Evolutionary conservation across 345 rosid species (phyloP).

Genomic region (Salix suchowensis): DNA sequence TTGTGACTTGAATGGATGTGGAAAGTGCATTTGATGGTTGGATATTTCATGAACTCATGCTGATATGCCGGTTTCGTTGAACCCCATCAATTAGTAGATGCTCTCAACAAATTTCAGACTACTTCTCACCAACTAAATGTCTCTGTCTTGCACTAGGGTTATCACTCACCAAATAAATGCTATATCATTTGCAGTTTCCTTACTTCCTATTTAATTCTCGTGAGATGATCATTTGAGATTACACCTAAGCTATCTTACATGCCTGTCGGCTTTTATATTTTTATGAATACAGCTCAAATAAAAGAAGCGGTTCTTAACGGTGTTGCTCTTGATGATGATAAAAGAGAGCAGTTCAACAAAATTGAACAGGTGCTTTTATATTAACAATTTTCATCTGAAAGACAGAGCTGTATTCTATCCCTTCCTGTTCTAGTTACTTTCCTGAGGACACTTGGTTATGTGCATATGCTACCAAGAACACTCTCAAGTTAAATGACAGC

Average conservation of each 20-base stretch:
- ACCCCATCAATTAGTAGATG: not conserved
- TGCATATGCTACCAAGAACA: not conserved
- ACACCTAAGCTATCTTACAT: slow-evolving; percentile 8
- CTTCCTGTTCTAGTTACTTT: not conserved
- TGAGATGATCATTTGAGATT: not conserved
- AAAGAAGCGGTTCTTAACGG: slow-evolving; percentile 89
- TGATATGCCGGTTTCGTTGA: not conserved
- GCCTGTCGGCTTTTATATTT: slow-evolving; percentile 13
- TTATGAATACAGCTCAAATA: slow-evolving; percentile 48
- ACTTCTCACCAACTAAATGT: not conserved
- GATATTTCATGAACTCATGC: not conserved
- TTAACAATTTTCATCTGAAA: not conserved
- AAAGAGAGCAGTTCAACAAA: slow-evolving; percentile 78
- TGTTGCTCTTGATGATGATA: slow-evolving; percentile 81
- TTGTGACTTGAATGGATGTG: not conserved
- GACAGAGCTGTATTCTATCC: not conserved
- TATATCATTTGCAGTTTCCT: not conserved
- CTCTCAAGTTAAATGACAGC: not conserved
- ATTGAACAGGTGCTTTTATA: slow-evolving; percentile 66
- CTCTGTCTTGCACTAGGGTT: not conserved
- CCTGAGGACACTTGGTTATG: not conserved
- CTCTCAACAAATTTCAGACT: not conserved
- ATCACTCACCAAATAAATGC: not conserved
- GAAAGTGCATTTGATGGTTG: not conserved
- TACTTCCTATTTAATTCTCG: not conserved